Evolutionary conservation across 108 stramenopile species (phyloP), one percentile per base, ranked within the genome.

Genomic region (Cyclotella cryptica): DNA sequence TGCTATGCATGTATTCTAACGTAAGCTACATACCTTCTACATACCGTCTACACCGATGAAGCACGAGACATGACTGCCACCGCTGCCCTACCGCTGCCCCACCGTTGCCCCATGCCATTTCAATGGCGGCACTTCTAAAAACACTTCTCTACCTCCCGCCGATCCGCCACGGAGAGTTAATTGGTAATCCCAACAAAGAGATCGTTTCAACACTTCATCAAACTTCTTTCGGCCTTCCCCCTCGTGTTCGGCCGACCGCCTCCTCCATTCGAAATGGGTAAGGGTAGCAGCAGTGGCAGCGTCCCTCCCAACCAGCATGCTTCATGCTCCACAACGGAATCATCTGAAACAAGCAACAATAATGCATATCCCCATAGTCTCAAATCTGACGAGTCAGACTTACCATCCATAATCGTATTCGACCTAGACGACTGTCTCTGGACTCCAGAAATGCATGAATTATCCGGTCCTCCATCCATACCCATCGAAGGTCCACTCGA

Each of bases 371-470:
- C 9, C n/a, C 55, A 29, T 21, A 44, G 11, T 62, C 22, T 30
- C 12, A 61, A 72, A 22, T 18, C 42, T 15, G 22, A 46, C 19
- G 12, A n/a, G n/a, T n/a, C 69, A 5, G 30, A 54, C n/a, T 72
- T 90, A 30, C 92, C 92, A 49, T 71, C 79, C 7, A 75, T 90
- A 58, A 89, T 92, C 46, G 89, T 92, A 1, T 90, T 92, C 45
- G 92, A 92, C 67, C 71, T 92, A 15, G 92, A 92, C 67, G 80
- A 88, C 61, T 89, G 88, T 53, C 64, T 92, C 11, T 90, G 89
- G 89, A 80, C 78, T 26, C 92, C 92, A 24, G 89, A 92, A 75
- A 91, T 90, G 89, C 89, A 91, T 57, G 86, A 88, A 52, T 45
- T 93, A 22, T 71, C 66, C 8, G 85, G 78, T 6, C 76, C 68